A percentile compares a stretch with the other conserved stretches of the same genome.
These are phyloP conservation scores for Solanum paucissectum DNA, from an alignment of 257 asterid species.

Conservation along the genomic window DNA sequence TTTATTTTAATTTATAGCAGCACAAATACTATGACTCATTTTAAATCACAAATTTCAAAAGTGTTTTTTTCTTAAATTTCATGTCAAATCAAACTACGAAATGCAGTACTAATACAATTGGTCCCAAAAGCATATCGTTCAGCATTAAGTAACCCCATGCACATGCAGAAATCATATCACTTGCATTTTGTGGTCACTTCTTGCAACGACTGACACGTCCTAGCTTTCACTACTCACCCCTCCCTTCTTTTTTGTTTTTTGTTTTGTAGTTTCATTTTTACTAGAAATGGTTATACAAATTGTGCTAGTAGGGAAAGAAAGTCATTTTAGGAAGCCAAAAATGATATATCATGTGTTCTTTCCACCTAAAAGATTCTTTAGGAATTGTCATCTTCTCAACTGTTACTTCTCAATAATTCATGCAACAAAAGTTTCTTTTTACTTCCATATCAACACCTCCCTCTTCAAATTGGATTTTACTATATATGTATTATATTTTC, in stretches of 20 bases:
- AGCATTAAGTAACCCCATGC: background rate
- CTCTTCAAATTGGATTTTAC: background rate
- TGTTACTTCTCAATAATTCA: background rate
- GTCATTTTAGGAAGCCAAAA: background rate
- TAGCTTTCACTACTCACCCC: background rate
- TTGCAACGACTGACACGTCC: background rate
- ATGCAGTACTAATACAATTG: background rate
- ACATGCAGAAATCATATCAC: background rate
- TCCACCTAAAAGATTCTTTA: background rate
- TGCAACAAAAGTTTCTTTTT: background rate
- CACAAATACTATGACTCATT: too few relatives aligned
- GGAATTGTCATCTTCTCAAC: background rate
- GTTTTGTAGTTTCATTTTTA: background rate
- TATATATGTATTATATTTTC: background rate
- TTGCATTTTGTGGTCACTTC: background rate
- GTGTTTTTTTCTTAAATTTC: too few relatives aligned
- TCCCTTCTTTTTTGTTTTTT: fast-evolving
- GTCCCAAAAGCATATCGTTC: background rate
- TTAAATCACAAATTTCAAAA: too few relatives aligned
- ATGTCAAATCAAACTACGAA: background rate
- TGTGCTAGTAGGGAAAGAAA: background rate
- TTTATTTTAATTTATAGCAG: too few relatives aligned
- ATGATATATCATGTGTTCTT: background rate
- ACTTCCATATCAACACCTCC: background rate
- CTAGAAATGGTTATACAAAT: background rate